phyloP scores from a whole-genome alignment of 768 basidiomycete genomes.

The Dacryopinax spathularia region DNA sequence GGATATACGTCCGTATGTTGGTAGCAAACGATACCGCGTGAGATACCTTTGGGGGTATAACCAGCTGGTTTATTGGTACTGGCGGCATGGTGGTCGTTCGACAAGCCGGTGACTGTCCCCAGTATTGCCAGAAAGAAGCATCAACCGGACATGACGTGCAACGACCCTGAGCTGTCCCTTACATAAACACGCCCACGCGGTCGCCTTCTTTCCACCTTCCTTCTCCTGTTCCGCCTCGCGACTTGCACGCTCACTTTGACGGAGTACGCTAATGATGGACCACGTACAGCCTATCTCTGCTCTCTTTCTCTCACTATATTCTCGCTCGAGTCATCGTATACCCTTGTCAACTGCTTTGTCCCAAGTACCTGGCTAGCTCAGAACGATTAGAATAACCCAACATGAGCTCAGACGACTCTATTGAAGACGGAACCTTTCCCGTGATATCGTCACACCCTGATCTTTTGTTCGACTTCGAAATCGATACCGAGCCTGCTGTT shows the following conservation, averaged over 20 bases:
- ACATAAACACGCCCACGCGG: background rate
- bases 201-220: background rate
- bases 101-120: background rate
- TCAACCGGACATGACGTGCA: background rate
- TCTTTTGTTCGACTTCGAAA: background rate
- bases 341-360: too few species aligned
- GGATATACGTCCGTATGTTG: conserved; percentile 50
- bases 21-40: conserved; percentile 40
- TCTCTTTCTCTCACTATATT: too few species aligned
- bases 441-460: background rate
- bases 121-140: background rate
- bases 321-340: background rate
- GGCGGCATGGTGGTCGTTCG: background rate
- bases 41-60: conserved; percentile 61
- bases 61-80: conserved; percentile 40
- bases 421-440: too few species aligned
- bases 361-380: too few species aligned
- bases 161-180: background rate
- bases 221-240: background rate
- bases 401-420: too few species aligned
- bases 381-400: too few species aligned
- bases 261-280: background rate
- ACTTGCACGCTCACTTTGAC: background rate
- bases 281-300: too few species aligned
- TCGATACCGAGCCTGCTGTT: background rate